Percentiles rank a stretch among this genome's conserved stretches.
These are phyloP conservation scores for Eragrostis curvula DNA, from an alignment of 176 grass and related monocot genomes.

Conservation along the genomic window DNA sequence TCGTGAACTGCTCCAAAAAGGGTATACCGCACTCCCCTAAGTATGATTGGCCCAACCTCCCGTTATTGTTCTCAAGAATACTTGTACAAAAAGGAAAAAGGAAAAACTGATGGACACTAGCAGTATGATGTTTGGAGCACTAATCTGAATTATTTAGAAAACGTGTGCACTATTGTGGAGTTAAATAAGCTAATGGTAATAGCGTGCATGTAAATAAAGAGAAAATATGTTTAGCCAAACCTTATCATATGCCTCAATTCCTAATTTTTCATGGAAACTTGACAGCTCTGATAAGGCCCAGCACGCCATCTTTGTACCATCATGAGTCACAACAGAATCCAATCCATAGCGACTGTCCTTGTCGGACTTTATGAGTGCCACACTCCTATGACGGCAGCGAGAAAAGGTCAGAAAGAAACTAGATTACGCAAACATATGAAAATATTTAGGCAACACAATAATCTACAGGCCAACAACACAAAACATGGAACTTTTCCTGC, in stretches of 20 bases:
- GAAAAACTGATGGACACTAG: constrained; percentile 8
- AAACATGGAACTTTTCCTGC: background rate
- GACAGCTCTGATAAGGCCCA: constrained; percentile 70
- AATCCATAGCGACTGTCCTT: constrained; percentile 83
- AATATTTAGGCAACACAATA: background rate
- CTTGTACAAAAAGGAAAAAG: background rate
- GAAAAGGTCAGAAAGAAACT: constrained; percentile 13
- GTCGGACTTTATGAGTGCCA: constrained; percentile 81
- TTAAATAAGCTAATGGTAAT: background rate
- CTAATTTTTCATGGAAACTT: constrained; percentile 68
- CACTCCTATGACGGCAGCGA: constrained; percentile 49
- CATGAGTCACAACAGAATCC: constrained; percentile 80
- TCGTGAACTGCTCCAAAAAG: background rate
- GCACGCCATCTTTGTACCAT: constrained; percentile 81
- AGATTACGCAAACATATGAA: background rate
- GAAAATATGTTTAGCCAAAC: constrained; percentile 33
- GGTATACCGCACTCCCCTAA: background rate
- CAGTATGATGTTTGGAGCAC: constrained; percentile 5
- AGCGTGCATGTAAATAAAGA: background rate
- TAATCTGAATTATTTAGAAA: constrained; percentile 10
- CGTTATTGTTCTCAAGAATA: background rate
- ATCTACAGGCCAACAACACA: background rate
- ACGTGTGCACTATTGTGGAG: background rate
- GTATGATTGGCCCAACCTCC: background rate
- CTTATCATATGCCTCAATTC: constrained; percentile 73